These are phyloP conservation scores for Ascoidea tarda DNA, from an alignment of 805 yeast genomes.

Conservation along the genomic window DNA sequence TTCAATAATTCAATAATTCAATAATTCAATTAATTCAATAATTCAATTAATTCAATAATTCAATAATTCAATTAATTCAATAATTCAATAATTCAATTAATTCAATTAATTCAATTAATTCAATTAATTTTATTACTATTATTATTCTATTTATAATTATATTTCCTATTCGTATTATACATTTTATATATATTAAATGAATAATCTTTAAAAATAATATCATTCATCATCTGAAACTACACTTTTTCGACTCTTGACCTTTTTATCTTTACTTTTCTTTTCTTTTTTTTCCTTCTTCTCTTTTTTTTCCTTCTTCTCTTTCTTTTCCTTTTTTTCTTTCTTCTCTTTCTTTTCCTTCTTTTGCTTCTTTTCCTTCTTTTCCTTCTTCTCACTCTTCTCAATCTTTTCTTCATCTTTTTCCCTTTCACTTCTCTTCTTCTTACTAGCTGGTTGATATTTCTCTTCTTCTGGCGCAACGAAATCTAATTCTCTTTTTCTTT, in stretches of 20 bases:
- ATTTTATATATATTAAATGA: not conserved
- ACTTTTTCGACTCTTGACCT: not conserved
- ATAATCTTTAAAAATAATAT: too few species aligned
- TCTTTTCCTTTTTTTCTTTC: constrained; percentile 15
- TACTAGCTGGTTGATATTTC: constrained; percentile 29
- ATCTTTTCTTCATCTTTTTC: constrained; percentile 14
- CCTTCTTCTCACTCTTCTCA: constrained; percentile 15
- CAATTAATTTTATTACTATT: too few species aligned
- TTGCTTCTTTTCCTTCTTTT: constrained; percentile 16
- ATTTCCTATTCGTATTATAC: not conserved
- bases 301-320: constrained; percentile 19
- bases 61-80: too few species aligned
- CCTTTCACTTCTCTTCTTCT: constrained; percentile 19
- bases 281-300: constrained; percentile 17
- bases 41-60: too few species aligned
- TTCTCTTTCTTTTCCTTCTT: constrained; percentile 16
- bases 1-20: too few species aligned
- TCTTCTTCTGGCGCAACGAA: constrained; percentile 80
- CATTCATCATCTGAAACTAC: not conserved
- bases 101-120: too few species aligned
- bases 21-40: too few species aligned
- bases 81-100: too few species aligned
- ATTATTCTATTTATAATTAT: too few species aligned
- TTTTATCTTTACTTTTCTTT: not conserved
- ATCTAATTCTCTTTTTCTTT: constrained; percentile 60